Percentiles rank a stretch among this genome's conserved stretches.
These are phyloP conservation scores for Sporothrix protearum DNA, from an alignment of 2,329 filamentous ascomycete species.

Conservation along the genomic window DNA sequence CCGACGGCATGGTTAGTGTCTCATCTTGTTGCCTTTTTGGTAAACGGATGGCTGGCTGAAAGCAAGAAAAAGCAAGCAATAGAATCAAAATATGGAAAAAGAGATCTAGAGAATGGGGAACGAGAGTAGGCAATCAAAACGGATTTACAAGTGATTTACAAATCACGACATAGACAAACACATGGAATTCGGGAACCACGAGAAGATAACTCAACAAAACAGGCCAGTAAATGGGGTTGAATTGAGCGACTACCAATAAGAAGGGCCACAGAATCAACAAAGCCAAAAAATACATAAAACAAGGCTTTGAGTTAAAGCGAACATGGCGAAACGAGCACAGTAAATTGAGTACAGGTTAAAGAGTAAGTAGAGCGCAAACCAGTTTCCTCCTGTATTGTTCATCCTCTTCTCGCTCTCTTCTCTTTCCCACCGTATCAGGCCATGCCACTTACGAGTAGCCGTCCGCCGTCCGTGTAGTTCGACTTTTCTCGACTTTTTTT, in stretches of 20 bases:
- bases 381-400: background rate
- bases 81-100: background rate
- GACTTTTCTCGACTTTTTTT: background rate
- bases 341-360: background rate
- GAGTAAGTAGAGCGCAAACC: background rate
- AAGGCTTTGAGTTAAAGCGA: background rate
- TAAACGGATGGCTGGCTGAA: background rate
- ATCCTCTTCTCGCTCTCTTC: background rate
- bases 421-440: background rate
- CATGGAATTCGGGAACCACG: background rate
- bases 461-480: background rate
- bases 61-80: background rate
- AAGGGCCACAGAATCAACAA: background rate
- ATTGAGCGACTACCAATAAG: background rate
- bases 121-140: background rate
- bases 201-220: background rate
- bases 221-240: background rate
- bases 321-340: background rate
- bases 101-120: background rate
- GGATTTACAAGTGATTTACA: background rate
- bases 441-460: background rate
- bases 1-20: background rate
- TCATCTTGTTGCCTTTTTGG: constrained; percentile 11
- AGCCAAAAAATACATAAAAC: background rate
- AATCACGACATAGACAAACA: background rate